Evolutionary conservation across 306 rosid genomes (phyloP), one percentile per base, ranked within the genome.

Genomic region (Sicyos baderoa): DNA sequence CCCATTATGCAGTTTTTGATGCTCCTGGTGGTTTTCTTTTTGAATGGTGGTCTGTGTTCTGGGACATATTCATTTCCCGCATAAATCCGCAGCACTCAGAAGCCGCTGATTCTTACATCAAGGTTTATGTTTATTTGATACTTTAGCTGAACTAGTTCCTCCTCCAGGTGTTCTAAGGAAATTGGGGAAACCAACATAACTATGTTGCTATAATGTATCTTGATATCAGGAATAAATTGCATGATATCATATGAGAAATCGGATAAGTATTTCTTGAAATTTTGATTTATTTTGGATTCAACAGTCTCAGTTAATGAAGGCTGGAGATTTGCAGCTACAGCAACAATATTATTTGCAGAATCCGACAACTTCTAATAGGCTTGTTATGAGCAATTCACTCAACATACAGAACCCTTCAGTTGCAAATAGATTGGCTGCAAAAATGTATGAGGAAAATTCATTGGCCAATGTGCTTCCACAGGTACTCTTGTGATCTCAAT

Each of bases 41-140:
- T 4, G 97, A 91, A 68, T 91, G 97, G 96, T 91, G 96, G 97
- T 81, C 95, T 63, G 90, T 91, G 70, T 91, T 85, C 68, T 87
- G 96, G 94, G 91, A 89, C 70, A 70, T 86, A 52, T 86, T 78
- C 55, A 84, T 86, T 60, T 76, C 88, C 23, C 81, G 82, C 81
- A 71, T 79, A n/a, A 79, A 80, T 70, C 81, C 71, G 57, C 81
- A 84, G 71, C 87, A 81, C 76, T 79, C 91, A 11, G 96, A 87
- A 74, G 72, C 84, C 72, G 95, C 96, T 40, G 58, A 80, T 61
- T 82, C 84, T 75, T 87, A 80, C 80, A 73, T 48, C 18, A 80
- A 82, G 91, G 97, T 91, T 68, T 18, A 47, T 70, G 96, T 91
- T 68, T 18, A 54, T 58, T 68, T 52, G 5, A 4, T 54, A 62